phyloP scores from a whole-genome alignment of 2,329 filamentous ascomycete genomes.

The Ophidiomyces ophidiicola region DNA sequence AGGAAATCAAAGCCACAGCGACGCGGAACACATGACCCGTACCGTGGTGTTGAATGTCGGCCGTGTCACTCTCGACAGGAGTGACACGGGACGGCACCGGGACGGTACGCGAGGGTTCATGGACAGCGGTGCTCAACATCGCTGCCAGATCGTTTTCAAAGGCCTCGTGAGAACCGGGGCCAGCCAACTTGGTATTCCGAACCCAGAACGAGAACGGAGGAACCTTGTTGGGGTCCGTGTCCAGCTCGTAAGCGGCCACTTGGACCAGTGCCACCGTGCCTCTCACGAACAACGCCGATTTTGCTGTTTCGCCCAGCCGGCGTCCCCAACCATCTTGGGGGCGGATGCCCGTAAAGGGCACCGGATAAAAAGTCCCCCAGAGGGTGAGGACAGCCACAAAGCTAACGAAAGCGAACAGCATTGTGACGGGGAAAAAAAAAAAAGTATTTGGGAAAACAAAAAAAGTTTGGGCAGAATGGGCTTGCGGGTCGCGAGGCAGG shows the following conservation, averaged over 20 bases:
- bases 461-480: not conserved
- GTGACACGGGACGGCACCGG: not conserved
- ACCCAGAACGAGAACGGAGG: too few relatives aligned
- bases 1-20: conserved; percentile 3
- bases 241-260: not conserved
- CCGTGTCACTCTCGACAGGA: not conserved
- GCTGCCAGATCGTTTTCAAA: not conserved
- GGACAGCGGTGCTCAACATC: not conserved
- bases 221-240: not conserved
- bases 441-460: not conserved
- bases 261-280: not conserved
- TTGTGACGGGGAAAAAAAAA: conserved; percentile 11
- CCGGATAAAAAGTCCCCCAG: conserved; percentile 19
- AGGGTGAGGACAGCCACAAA: conserved; percentile 18
- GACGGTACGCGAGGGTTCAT: not conserved
- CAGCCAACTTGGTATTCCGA: not conserved
- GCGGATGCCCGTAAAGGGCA: conserved; percentile 17
- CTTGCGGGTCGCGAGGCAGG: not conserved
- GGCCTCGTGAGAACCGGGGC: not conserved
- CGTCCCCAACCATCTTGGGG: conserved; percentile 16
- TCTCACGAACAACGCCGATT: not conserved
- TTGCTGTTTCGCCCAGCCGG: conserved; percentile 1
- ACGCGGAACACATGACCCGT: not conserved
- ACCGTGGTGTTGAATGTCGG: not conserved
- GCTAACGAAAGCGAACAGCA: conserved; percentile 19